These are phyloP conservation scores for Amoebophrya sp. DNA, from an alignment of 169 alveolate species.

Conservation along the genomic window DNA sequence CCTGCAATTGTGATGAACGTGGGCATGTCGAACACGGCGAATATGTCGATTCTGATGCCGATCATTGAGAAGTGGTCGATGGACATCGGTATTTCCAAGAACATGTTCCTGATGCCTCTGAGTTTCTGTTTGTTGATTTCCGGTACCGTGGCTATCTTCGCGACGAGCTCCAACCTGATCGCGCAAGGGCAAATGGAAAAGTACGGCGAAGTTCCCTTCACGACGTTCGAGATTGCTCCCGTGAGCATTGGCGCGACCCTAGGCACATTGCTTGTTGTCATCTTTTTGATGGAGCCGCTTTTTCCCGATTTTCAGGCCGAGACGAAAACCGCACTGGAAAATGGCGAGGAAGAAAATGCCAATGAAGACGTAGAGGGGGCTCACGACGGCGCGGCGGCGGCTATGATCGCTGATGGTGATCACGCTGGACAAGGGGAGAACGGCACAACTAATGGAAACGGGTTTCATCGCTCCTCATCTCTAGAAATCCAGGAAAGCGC, in stretches of 20 bases:
- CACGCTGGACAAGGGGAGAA: not conserved
- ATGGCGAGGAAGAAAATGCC: not conserved
- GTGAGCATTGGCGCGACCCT: constrained; percentile 19
- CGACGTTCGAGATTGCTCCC: constrained; percentile 32
- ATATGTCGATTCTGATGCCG: constrained; percentile 30
- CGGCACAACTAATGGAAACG: too few relatives aligned
- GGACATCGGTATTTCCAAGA: constrained; percentile 22
- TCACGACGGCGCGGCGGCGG: not conserved
- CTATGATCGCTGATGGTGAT: not conserved
- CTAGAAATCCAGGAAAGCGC: too few relatives aligned
- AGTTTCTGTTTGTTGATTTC: constrained; percentile 29
- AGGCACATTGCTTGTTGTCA: not conserved
- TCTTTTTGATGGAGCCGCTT: constrained; percentile 14
- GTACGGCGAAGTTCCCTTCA: constrained; percentile 12
- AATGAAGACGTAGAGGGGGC: too few relatives aligned
- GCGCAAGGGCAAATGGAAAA: constrained; percentile 29
- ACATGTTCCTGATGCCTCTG: constrained; percentile 31
- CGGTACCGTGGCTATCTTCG: constrained; percentile 32
- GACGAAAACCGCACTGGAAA: not conserved
- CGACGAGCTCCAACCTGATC: constrained; percentile 30
- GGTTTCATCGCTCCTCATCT: too few relatives aligned
- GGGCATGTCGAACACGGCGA: constrained; percentile 30
- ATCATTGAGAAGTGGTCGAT: constrained; percentile 33
- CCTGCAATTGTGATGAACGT: constrained; percentile 30
- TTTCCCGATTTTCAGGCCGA: not conserved